Evolutionary conservation across 345 rosid genomes (phyloP), one percentile per base, ranked within the genome.

Genomic region (Excoecaria agallocha): DNA sequence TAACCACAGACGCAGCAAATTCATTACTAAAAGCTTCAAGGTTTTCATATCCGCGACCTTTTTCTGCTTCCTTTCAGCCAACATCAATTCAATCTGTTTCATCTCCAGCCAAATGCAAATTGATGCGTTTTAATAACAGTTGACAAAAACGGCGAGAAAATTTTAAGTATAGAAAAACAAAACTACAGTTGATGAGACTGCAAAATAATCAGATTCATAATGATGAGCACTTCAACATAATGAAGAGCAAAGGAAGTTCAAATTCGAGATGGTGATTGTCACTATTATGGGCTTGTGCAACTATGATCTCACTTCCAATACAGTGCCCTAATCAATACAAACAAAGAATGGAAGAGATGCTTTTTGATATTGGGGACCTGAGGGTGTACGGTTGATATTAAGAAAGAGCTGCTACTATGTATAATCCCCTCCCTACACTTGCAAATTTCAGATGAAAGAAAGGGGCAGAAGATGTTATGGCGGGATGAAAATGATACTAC

Each of bases 371-470:
- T 35, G 11, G 71, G 79, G 56, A n/a, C 41, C 71, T 48, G 24
- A 68, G 52, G n/a, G 77, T 78, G 77, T 66, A 43, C 5, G 75
- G 78, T 61, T 58, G 75, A 73, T 70, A 77, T 75, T 45, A 13
- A 71, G 45, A 15, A 55, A 17, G 46, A 25, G 25, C 51, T 43
- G 17, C 11, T 59, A 38, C 41, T 46, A 16, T 48, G 52, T 35
- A 4, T 24, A 30, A 75, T 80, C 78, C 54, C 68, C 69, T 66
- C 52, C 67, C 38, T 68, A 35, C 80, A 80, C 50, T 61, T 54
- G 69, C 43, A 56, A 38, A 68, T 50, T 38, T 52, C 43, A 59
- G 70, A 58, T 52, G 56, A 51, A 11, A 43, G 13, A 43, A 38
- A 11, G 25, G 54, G 35, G 11, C 22, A 68, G 39, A 61, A 16